Percentiles rank a stretch among this genome's conserved stretches.
Evolutionary conservation across 768 basidiomycete genomes (phyloP).

Genomic region (Fistulinella prunicolor): DNA sequence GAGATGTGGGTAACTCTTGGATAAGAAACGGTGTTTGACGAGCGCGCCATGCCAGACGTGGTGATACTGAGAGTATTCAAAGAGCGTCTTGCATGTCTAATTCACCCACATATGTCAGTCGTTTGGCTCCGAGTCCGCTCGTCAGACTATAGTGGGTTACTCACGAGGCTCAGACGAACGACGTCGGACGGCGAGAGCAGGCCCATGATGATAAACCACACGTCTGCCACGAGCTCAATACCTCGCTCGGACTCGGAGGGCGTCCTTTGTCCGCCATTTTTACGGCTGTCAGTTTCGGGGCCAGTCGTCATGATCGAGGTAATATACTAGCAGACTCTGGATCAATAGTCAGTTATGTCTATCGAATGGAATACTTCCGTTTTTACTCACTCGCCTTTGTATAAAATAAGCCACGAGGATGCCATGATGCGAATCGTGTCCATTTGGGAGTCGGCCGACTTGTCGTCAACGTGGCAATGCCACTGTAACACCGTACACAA

Average conservation of each 20-base stretch:
- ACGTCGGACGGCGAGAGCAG: conserved; percentile 26
- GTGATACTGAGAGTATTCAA: conserved; percentile 21
- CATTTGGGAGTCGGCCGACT: not conserved
- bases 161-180: conserved; percentile 25
- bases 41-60: conserved; percentile 29
- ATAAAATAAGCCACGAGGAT: conserved; percentile 1
- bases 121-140: not conserved
- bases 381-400: conserved; percentile 4
- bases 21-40: conserved; percentile 21
- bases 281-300: not conserved
- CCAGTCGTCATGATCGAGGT: not conserved
- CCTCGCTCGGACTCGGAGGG: not conserved
- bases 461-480: conserved; percentile 9
- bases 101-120: not conserved
- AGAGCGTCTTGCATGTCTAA: conserved; percentile 27
- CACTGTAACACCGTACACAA: conserved; percentile 21
- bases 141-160: not conserved
- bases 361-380: conserved; percentile 2
- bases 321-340: not conserved
- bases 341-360: not conserved
- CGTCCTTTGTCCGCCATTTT: not conserved
- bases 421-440: not conserved
- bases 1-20: conserved; percentile 27
- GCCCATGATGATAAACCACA: conserved; percentile 31
- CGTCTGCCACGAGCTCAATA: conserved; percentile 23